These are phyloP conservation scores for Dipteronia dyeriana DNA, from an alignment of 345 rosid genomes.

Conservation along the genomic window DNA sequence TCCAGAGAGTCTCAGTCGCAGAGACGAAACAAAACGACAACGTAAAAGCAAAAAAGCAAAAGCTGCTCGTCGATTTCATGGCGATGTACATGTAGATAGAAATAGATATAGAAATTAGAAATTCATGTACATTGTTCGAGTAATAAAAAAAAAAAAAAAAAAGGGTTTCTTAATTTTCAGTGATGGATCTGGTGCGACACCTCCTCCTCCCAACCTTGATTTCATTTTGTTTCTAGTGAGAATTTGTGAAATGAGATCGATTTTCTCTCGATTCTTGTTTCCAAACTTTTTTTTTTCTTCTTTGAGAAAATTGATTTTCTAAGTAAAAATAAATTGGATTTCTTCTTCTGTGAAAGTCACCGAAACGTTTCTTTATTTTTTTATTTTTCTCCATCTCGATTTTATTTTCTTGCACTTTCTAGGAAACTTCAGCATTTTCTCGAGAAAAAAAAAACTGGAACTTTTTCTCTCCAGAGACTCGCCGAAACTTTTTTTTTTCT, in stretches of 20 bases:
- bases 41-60: not conserved
- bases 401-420: not conserved
- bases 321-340: not conserved
- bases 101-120: too few relatives aligned
- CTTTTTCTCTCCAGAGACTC: too few relatives aligned
- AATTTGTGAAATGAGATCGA: too few relatives aligned
- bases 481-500: too few relatives aligned
- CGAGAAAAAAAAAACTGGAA: too few relatives aligned
- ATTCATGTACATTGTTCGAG: too few relatives aligned
- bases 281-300: not conserved
- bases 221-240: not conserved
- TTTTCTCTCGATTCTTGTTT: constrained; percentile 6
- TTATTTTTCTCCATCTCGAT: too few relatives aligned
- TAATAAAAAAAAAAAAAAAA: too few relatives aligned
- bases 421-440: too few relatives aligned
- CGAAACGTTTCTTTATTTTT: too few relatives aligned
- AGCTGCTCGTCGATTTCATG: not conserved
- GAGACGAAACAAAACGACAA: not conserved
- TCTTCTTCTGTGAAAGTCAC: too few relatives aligned
- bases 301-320: not conserved
- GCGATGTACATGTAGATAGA: not conserved
- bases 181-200: constrained; percentile 50
- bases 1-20: not conserved
- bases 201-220: not conserved
- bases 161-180: not conserved